Evolutionary conservation across 202 grass and related monocot species (phyloP).

Genomic region (Cymbopogon flexuosus): DNA sequence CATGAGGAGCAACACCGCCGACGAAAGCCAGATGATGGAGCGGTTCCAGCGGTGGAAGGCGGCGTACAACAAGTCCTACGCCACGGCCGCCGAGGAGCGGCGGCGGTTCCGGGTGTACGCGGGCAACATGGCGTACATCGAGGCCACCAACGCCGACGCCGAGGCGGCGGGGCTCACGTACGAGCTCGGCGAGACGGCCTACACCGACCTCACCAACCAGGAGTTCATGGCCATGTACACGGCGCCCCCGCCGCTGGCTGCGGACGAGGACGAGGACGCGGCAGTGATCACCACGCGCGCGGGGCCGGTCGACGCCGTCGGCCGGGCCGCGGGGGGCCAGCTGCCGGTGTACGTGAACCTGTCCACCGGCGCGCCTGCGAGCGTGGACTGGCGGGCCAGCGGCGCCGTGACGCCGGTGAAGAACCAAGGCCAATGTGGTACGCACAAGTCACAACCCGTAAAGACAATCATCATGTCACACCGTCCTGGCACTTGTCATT

Average conservation of each 20-base stretch:
- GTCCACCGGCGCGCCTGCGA: conserved; percentile 32
- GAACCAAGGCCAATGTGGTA: conserved; percentile 59
- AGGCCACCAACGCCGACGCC: conserved; percentile 37
- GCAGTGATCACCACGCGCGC: conserved; percentile 29
- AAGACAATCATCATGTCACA: not conserved
- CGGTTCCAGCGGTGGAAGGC: conserved; percentile 39
- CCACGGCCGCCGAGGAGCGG: conserved; percentile 16
- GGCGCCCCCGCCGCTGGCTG: not conserved
- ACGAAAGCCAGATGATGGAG: not conserved
- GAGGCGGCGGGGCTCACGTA: conserved; percentile 35
- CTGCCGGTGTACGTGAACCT: conserved; percentile 27
- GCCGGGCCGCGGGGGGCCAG: not conserved
- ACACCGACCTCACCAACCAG: conserved; percentile 52
- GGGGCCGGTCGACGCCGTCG: not conserved
- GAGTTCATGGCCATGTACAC: conserved; percentile 53
- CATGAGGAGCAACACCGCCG: not conserved
- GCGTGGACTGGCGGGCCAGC: conserved; percentile 48
- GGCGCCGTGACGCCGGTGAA: conserved; percentile 60
- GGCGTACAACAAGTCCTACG: conserved; percentile 30
- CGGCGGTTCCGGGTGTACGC: conserved; percentile 34
- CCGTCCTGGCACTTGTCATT: not conserved
- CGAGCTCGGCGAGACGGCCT: conserved; percentile 49
- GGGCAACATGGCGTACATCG: conserved; percentile 43
- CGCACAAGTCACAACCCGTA: not conserved
- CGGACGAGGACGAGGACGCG: not conserved